A percentile compares a stretch with the other conserved stretches of the same genome.
phyloP scores from a whole-genome alignment of 176 grass and related monocot species.

The Chloris gayana region DNA sequence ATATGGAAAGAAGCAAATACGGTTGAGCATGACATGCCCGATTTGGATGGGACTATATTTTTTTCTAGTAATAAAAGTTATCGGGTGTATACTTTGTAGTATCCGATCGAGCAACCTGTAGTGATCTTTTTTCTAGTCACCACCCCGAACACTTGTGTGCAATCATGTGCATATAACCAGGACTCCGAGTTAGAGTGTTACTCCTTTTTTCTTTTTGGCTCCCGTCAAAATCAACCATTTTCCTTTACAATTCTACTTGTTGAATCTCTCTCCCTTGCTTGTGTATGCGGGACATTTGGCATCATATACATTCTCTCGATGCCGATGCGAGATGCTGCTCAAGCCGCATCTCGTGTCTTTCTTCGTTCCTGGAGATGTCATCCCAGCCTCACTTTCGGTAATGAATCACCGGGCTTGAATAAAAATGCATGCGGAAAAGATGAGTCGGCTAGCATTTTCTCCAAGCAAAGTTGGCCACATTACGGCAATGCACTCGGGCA shows the following conservation, averaged over 20 bases:
- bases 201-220: not conserved
- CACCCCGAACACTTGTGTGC: not conserved
- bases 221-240: not conserved
- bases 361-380: constrained; percentile 13
- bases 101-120: not conserved
- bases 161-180: not conserved
- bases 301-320: constrained; percentile 11
- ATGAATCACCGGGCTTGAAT: not conserved
- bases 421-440: not conserved
- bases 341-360: not conserved
- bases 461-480: not conserved
- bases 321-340: constrained; percentile 15
- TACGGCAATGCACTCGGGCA: not conserved
- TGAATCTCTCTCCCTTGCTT: not conserved
- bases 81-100: not conserved
- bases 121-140: not conserved
- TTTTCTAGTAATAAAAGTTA: not conserved
- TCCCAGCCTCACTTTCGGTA: not conserved
- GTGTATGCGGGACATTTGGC: constrained; percentile 11
- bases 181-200: not conserved
- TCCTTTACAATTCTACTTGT: not conserved
- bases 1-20: not conserved
- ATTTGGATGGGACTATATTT: not conserved
- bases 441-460: not conserved
- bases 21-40: too few species aligned